Evolutionary conservation across 2,329 filamentous ascomycete species (phyloP).

Genomic region (Alternaria incomplexa): DNA sequence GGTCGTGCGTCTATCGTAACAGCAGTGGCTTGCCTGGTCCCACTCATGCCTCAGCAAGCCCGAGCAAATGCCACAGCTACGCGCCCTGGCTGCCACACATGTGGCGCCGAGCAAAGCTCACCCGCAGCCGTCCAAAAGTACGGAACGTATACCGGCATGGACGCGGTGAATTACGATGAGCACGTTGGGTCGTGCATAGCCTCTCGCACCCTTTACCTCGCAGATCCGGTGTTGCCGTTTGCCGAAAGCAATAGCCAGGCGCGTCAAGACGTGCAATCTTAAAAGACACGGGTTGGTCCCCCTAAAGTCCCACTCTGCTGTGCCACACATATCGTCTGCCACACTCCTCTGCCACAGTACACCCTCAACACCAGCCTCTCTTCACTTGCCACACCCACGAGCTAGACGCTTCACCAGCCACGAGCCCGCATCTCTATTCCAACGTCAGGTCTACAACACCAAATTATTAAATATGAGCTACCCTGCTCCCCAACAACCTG

Average conservation of each 20-base stretch:
- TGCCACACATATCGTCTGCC: conserved; percentile 11
- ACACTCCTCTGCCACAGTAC: conserved; percentile 13
- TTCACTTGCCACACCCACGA: conserved; percentile 6
- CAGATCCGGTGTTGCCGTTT: conserved; percentile 8
- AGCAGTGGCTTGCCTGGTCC: conserved; percentile 16
- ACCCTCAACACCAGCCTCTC: conserved; percentile 2
- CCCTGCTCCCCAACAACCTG: conserved; percentile 23
- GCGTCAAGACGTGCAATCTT: neutral
- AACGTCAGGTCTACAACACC: conserved; percentile 12
- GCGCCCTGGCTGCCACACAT: conserved; percentile 15
- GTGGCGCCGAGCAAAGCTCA: conserved; percentile 17
- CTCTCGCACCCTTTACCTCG: neutral
- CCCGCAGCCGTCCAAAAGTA: neutral
- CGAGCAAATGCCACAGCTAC: neutral
- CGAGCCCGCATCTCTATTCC: conserved; percentile 10
- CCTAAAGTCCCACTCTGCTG: neutral
- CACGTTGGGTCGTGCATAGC: conserved; percentile 1
- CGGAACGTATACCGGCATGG: neutral
- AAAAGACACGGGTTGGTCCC: conserved; percentile 2
- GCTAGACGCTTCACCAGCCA: conserved; percentile 20
- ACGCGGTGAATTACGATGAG: neutral
- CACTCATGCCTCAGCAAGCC: conserved; percentile 5
- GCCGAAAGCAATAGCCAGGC: conserved; percentile 2
- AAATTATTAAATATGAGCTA: conserved; percentile 17
- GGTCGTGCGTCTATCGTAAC: conserved; percentile 13